Evolutionary conservation across 78 protist species (phyloP).

Genomic region (Diacronema lutheri): DNA sequence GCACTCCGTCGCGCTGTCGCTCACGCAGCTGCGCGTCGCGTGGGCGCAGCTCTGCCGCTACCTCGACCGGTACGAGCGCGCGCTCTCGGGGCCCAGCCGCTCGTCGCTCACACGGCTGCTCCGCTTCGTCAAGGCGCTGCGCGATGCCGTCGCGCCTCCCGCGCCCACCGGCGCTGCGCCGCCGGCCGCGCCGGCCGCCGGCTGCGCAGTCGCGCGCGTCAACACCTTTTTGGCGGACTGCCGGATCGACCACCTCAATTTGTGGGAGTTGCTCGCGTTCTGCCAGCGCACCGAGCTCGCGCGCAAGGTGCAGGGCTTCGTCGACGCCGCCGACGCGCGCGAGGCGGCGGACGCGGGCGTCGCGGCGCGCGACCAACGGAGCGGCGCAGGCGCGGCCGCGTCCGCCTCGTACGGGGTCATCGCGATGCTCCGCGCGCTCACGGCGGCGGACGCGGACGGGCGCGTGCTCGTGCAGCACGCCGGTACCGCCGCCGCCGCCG

Average conservation of each 20-base stretch:
- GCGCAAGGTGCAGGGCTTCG: slow-evolving; percentile 34
- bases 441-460: no score
- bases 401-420: not conserved
- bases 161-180: not conserved
- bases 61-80: not conserved
- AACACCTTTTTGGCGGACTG: slow-evolving; percentile 31
- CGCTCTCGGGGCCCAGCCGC: slow-evolving; percentile 38
- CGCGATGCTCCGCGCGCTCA: not conserved
- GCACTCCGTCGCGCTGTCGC: slow-evolving; percentile 29
- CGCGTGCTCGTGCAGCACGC: no score
- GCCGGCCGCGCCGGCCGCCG: not conserved
- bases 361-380: not conserved
- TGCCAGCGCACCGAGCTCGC: slow-evolving; percentile 1
- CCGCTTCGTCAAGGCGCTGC: slow-evolving; percentile 16
- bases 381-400: not conserved
- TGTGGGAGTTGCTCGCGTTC: slow-evolving; percentile 31
- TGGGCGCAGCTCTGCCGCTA: slow-evolving; percentile 37
- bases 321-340: not conserved
- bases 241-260: slow-evolving; percentile 45
- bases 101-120: not conserved
- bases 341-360: not conserved
- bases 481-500: no score
- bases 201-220: not conserved
- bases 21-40: not conserved
- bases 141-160: not conserved